These are phyloP conservation scores for Iberis pinnata DNA, from an alignment of 345 rosid genomes.

Conservation along the genomic window DNA sequence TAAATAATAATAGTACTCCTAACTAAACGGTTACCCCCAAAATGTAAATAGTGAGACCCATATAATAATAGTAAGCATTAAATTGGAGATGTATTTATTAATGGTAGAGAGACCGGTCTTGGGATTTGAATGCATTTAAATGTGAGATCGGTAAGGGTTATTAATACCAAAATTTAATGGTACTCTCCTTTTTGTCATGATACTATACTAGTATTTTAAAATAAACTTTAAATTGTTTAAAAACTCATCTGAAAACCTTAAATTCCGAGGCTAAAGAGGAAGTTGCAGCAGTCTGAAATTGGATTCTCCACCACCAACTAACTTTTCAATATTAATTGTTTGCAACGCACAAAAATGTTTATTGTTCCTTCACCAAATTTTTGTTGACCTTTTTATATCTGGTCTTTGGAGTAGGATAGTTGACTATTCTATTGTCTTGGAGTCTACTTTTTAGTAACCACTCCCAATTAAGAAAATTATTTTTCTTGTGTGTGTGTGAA, in stretches of 20 bases:
- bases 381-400: slow-evolving; percentile 11
- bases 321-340: background rate
- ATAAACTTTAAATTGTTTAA: background rate
- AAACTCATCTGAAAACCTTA: slow-evolving; percentile 24
- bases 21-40: slow-evolving; percentile 20
- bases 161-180: slow-evolving; percentile 10
- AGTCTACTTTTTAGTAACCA: too few relatives aligned
- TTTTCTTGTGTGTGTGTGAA: too few relatives aligned
- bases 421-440: too few relatives aligned
- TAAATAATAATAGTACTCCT: too few relatives aligned
- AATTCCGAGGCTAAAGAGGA: slow-evolving; percentile 14
- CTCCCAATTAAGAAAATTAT: too few relatives aligned
- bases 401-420: background rate
- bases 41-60: slow-evolving; percentile 10
- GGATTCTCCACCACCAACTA: slow-evolving; percentile 16
- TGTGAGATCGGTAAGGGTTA: slow-evolving; percentile 19
- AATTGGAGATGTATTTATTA: slow-evolving; percentile 16
- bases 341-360: background rate
- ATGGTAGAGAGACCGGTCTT: slow-evolving; percentile 14
- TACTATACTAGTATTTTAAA: slow-evolving; percentile 1
- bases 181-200: background rate
- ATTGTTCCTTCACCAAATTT: background rate
- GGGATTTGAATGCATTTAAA: slow-evolving; percentile 32
- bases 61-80: slow-evolving; percentile 1
- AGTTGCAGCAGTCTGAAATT: slow-evolving; percentile 14